Evolutionary conservation across 208 protist species (phyloP).

Genomic region (Wallacemonas sp.): DNA sequence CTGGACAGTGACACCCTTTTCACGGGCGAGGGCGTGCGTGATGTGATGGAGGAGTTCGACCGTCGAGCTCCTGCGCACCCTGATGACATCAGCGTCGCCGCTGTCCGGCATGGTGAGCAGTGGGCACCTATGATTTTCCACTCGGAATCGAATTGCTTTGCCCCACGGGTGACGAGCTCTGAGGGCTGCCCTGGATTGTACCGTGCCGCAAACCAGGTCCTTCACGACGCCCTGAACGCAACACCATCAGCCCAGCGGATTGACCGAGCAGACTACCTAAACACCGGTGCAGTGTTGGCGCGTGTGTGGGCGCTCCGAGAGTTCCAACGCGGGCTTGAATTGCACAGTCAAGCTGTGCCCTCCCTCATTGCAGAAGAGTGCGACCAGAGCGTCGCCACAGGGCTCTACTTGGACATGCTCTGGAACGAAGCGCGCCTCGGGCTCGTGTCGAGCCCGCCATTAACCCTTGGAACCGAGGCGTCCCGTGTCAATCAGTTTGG

Average conservation of each 20-base stretch:
- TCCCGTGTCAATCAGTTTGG: background rate
- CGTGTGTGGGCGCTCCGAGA: background rate
- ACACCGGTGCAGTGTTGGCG: background rate
- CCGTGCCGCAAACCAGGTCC: too few species aligned
- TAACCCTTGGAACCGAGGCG: background rate
- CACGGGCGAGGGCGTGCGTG: background rate
- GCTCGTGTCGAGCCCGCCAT: background rate
- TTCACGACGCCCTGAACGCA: background rate
- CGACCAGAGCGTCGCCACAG: background rate
- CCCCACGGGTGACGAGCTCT: background rate
- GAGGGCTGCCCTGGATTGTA: background rate
- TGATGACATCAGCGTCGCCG: background rate
- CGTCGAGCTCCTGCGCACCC: background rate
- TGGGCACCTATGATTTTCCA: background rate
- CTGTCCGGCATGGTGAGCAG: background rate
- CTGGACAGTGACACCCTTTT: background rate
- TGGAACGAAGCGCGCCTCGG: background rate
- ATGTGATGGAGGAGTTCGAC: background rate
- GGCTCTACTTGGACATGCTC: background rate
- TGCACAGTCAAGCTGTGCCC: background rate
- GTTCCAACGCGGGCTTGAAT: background rate
- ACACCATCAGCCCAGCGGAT: background rate
- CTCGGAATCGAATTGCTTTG: background rate
- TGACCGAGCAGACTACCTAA: background rate
- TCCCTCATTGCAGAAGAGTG: background rate